These are phyloP conservation scores for Colletotrichum gloeosporioides DNA, from an alignment of 2,329 filamentous ascomycete genomes.

Conservation along the genomic window DNA sequence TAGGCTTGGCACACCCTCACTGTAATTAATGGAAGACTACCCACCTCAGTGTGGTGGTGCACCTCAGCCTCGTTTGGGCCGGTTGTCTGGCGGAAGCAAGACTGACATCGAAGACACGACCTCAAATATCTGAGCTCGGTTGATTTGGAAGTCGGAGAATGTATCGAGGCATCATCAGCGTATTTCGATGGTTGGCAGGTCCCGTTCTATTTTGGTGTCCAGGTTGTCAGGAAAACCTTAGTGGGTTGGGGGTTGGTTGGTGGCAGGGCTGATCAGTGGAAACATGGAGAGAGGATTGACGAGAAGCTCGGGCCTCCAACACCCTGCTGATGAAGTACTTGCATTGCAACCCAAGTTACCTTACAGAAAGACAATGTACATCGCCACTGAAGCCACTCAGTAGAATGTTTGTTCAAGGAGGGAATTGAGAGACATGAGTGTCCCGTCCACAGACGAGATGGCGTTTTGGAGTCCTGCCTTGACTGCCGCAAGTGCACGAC, in stretches of 20 bases:
- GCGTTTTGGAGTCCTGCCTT: background rate
- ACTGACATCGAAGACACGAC: background rate
- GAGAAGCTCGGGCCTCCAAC: constrained; percentile 3
- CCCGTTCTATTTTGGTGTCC: constrained; percentile 5
- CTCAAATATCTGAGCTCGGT: background rate
- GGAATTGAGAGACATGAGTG: background rate
- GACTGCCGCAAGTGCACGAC: background rate
- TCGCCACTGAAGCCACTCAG: background rate
- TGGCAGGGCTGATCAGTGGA: constrained; percentile 2
- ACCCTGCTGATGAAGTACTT: background rate
- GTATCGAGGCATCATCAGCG: background rate
- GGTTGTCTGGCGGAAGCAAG: background rate
- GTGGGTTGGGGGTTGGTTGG: background rate
- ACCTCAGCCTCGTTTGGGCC: background rate
- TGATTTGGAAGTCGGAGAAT: background rate
- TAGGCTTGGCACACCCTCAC: background rate
- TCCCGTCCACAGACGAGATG: background rate
- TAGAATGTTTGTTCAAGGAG: background rate
- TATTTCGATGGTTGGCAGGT: background rate
- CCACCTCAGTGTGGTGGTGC: background rate
- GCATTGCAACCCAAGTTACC: background rate
- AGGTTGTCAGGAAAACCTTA: background rate
- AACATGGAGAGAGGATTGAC: constrained; percentile 3
- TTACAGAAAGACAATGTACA: background rate
- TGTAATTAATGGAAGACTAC: background rate